These are phyloP conservation scores for Paracoccidioides brasiliensis DNA, from an alignment of 2,329 filamentous ascomycete genomes.

Conservation along the genomic window DNA sequence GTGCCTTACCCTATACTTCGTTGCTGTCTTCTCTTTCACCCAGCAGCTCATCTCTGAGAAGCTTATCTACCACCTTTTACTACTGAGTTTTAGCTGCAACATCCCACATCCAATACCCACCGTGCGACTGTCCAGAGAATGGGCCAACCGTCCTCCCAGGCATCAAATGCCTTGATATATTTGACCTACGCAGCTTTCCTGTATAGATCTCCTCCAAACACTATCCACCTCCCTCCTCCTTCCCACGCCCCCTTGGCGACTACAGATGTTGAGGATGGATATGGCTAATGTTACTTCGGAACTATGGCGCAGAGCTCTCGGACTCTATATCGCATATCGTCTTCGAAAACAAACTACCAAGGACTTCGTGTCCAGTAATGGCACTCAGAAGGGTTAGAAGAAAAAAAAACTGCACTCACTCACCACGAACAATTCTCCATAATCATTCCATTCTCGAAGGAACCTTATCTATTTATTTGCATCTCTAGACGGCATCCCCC, in stretches of 20 bases:
- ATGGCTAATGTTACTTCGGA: background rate
- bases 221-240: slow-evolving; percentile 2
- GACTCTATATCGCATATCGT: slow-evolving; percentile 44
- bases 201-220: slow-evolving; percentile 35
- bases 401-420: background rate
- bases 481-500: background rate
- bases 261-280: too few species aligned
- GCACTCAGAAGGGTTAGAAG: slow-evolving; percentile 68
- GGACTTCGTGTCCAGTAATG: slow-evolving; percentile 62
- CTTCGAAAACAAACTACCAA: slow-evolving; percentile 51
- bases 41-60: too few species aligned
- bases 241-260: background rate
- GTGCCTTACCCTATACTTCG: background rate
- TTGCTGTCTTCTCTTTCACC: too few species aligned
- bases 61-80: background rate
- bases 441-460: background rate
- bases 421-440: background rate
- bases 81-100: background rate
- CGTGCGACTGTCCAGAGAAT: slow-evolving; percentile 33
- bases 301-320: slow-evolving; percentile 42
- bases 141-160: slow-evolving; percentile 61
- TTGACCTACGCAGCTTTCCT: slow-evolving; percentile 65
- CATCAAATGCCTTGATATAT: slow-evolving; percentile 75
- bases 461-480: background rate
- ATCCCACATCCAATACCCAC: background rate